Conservation (phyloP, 352 stramenopile species). For the Phytophthora fragariae region DNA sequence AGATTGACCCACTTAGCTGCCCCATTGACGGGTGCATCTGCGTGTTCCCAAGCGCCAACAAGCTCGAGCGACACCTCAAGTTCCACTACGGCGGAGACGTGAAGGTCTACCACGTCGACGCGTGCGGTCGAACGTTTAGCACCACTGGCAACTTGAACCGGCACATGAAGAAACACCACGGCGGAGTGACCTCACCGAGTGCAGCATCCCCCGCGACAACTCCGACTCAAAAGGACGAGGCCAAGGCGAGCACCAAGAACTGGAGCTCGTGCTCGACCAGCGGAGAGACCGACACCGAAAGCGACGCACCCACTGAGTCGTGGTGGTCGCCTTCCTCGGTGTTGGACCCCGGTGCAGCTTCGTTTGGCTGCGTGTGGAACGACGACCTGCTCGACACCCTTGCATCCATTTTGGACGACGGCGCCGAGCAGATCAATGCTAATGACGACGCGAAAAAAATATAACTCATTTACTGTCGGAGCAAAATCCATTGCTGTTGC, state of each 20-base stretch:
- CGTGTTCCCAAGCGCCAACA: slow-evolving; percentile 43
- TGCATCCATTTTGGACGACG: slow-evolving; percentile 39
- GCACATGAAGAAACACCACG: slow-evolving; percentile 51
- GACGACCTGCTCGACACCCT: slow-evolving; percentile 42
- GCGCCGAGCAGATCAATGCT: slow-evolving; percentile 4
- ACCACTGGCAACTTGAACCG: slow-evolving; percentile 56
- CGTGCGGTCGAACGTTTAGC: slow-evolving; percentile 54
- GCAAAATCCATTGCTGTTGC: neutral
- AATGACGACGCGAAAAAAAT: slow-evolving; percentile 21
- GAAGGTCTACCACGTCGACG: slow-evolving; percentile 42
- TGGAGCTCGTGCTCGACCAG: slow-evolving; percentile 18
- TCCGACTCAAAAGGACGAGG: neutral
- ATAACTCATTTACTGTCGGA: neutral
- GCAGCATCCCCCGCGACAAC: neutral
- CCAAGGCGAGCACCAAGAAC: neutral
- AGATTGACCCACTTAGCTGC: slow-evolving; percentile 43
- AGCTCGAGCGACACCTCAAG: slow-evolving; percentile 53
- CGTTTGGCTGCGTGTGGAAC: slow-evolving; percentile 32
- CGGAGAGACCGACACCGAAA: slow-evolving; percentile 21
- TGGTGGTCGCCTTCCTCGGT: slow-evolving; percentile 19
- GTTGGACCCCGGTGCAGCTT: slow-evolving; percentile 2
- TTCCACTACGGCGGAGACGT: slow-evolving; percentile 52
- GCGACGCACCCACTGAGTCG: slow-evolving; percentile 11
- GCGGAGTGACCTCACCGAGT: slow-evolving; percentile 1
- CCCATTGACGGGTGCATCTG: slow-evolving; percentile 40